These are phyloP conservation scores for Tympanopsis confertula DNA, from an alignment of 2,329 filamentous ascomycete species.

Conservation along the genomic window DNA sequence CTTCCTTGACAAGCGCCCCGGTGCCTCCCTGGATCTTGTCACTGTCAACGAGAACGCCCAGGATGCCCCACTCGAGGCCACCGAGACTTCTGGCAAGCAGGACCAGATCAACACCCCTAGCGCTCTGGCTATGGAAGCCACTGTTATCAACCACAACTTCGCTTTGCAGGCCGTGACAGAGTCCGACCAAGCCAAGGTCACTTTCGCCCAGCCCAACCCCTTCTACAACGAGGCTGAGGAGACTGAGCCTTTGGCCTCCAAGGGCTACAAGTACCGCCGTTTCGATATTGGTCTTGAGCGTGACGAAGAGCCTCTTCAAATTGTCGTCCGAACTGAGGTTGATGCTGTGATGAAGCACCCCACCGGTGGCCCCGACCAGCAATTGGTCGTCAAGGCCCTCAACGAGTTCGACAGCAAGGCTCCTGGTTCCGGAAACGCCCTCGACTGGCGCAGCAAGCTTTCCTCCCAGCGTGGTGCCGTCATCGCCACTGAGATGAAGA, in stretches of 20 bases:
- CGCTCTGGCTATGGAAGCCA: constrained; percentile 89
- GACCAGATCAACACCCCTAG: constrained; percentile 89
- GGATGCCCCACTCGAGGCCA: constrained; percentile 82
- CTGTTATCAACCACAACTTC: constrained; percentile 99
- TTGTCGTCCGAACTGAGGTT: constrained; percentile 88
- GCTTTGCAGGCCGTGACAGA: constrained; percentile 89
- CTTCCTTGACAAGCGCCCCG: constrained; percentile 97
- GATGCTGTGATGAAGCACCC: constrained; percentile 94
- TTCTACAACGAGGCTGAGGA: constrained; percentile 95
- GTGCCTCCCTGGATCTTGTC: constrained; percentile 88
- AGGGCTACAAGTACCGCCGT: constrained; percentile 95
- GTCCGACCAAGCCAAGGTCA: constrained; percentile 64
- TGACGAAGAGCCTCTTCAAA: constrained; percentile 84
- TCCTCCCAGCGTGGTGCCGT: constrained; percentile 91
- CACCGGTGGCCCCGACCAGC: constrained; percentile 82
- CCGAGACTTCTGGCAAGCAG: constrained; percentile 67
- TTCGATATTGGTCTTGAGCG: constrained; percentile 87
- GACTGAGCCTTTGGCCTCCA: constrained; percentile 84
- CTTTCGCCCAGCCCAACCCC: constrained; percentile 82
- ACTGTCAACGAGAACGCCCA: constrained; percentile 98
- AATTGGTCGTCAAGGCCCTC: constrained; percentile 83
- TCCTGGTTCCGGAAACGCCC: constrained; percentile 81
- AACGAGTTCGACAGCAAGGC: constrained; percentile 99
- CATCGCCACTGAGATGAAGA: constrained; percentile 99
- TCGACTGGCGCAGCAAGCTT: constrained; percentile 95